Evolutionary conservation across 495 filamentous ascomycete species (phyloP).

Genomic region (Aspergillus bridgeri): DNA sequence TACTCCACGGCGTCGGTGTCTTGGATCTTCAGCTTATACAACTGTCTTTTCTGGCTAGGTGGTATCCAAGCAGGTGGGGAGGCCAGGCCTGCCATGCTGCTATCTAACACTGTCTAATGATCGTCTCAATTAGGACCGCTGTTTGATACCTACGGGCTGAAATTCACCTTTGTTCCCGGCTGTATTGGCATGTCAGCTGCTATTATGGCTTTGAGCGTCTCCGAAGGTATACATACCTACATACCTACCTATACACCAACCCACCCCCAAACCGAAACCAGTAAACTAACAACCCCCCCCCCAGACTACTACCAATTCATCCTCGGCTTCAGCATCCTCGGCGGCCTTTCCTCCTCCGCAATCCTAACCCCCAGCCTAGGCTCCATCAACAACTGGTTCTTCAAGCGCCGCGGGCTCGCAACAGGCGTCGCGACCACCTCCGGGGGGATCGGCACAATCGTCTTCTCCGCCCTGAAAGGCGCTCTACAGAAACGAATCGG

Average conservation of each 20-base stretch:
- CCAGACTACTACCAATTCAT: constrained; percentile 31
- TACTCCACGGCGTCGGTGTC: constrained; percentile 42
- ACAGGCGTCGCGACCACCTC: constrained; percentile 19
- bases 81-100: neutral
- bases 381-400: constrained; percentile 63
- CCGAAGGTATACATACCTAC: constrained; percentile 3
- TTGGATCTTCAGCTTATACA: constrained; percentile 43
- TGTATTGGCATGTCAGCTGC: constrained; percentile 23
- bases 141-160: constrained; percentile 22
- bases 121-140: no score
- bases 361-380: constrained; percentile 60
- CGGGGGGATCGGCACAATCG: constrained; percentile 30
- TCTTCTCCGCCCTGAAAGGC: constrained; percentile 47
- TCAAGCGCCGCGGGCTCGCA: constrained; percentile 56
- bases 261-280: no score
- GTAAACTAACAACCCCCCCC: neutral
- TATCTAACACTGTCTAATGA: neutral
- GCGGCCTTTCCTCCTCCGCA: constrained; percentile 24
- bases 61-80: constrained; percentile 17
- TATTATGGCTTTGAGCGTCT: constrained; percentile 27
- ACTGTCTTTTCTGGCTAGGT: constrained; percentile 22
- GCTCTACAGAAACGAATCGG: constrained; percentile 24
- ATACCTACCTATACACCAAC: no score
- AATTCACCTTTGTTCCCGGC: constrained; percentile 15
- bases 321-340: constrained; percentile 24